Base-by-base conservation (phyloP, 768 basidiomycete genomes). In the Podaxis pistillaris region DNA sequence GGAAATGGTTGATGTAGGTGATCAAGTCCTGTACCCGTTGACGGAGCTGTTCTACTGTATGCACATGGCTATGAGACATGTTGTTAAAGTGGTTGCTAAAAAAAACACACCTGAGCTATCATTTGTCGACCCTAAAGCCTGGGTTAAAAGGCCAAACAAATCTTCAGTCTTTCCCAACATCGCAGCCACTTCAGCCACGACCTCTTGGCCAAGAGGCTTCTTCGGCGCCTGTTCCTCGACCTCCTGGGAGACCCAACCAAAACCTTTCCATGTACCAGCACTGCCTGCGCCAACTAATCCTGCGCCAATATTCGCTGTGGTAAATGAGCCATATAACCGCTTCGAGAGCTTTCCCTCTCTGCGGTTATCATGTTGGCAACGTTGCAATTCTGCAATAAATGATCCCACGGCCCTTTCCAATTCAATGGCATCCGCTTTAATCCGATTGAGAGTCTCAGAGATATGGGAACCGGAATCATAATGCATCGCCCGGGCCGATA, bases 401-500 rank as follows among this genome's bases (percentile, higher is more conserved):
- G 85, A 80, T 37, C 83, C 73, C 11, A 93, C 81, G 1, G 90
- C 90, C 38, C 85, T 82, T 64, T 90, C 89, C 9, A 93, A 80
- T 67, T 92, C 91, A 56, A 86, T 83, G 1, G 90, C 89, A 68
- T 92, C 91, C 4, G 85, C 81, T 68, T 90, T 87, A 64, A 92
- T 89, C 41, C 91, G 85, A 65, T 79, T 83, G 1, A 86, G 79
- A 13, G 88, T 89, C 64, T 90, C 87, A 11, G 80, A 73, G 3
- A 85, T 73, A 24, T 84, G 79, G 1, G 84, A 81, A 15, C 86
- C 87, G 0, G 89, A 88, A 68, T 93, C 89, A 64, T 91, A 92
- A 68, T 90, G 86, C 75, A 93, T 88, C 0, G 95, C 94, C 54
- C 96, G 89, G n/a, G 93, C 88, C 7, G 91, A 93, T 2, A 97